Evolutionary conservation across 2,329 filamentous ascomycete species (phyloP).

Genomic region (Neonectria magnoliae): DNA sequence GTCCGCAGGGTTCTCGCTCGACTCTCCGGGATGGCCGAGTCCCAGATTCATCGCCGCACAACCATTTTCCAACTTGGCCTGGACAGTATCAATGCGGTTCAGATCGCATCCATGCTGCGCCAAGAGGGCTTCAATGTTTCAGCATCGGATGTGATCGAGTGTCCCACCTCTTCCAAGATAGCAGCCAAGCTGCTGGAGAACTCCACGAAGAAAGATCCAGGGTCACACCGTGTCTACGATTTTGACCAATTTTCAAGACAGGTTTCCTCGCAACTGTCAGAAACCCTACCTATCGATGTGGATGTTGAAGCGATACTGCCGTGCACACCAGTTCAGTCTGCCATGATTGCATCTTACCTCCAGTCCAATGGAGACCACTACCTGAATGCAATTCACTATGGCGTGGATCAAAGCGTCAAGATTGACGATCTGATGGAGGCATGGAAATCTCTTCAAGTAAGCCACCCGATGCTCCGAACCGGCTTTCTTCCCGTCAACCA

Average conservation of each 20-base stretch:
- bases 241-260: slow-evolving; percentile 51
- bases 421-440: slow-evolving; percentile 59
- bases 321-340: slow-evolving; percentile 82
- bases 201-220: slow-evolving; percentile 7
- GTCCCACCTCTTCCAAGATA: slow-evolving; percentile 57
- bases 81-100: slow-evolving; percentile 88
- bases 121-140: slow-evolving; percentile 66
- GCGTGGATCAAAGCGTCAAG: slow-evolving; percentile 54
- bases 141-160: slow-evolving; percentile 79
- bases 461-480: slow-evolving; percentile 79
- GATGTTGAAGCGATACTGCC: slow-evolving; percentile 71
- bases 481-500: slow-evolving; percentile 75
- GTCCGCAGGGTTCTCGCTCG: slow-evolving; percentile 67
- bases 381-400: slow-evolving; percentile 75
- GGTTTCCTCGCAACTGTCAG: slow-evolving; percentile 44
- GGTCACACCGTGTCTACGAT: slow-evolving; percentile 46
- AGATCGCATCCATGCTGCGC: slow-evolving; percentile 76
- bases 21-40: slow-evolving; percentile 63
- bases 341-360: slow-evolving; percentile 80
- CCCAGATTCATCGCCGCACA: slow-evolving; percentile 66
- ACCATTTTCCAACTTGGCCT: slow-evolving; percentile 90
- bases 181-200: slow-evolving; percentile 42
- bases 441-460: slow-evolving; percentile 65
- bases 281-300: slow-evolving; percentile 28
- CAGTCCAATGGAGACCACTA: slow-evolving; percentile 75